Percentiles rank a stretch among this genome's conserved stretches.
These are phyloP conservation scores for Ophidiomyces ophidiicola DNA, from an alignment of 2,329 filamentous ascomycete species.

Conservation along the genomic window DNA sequence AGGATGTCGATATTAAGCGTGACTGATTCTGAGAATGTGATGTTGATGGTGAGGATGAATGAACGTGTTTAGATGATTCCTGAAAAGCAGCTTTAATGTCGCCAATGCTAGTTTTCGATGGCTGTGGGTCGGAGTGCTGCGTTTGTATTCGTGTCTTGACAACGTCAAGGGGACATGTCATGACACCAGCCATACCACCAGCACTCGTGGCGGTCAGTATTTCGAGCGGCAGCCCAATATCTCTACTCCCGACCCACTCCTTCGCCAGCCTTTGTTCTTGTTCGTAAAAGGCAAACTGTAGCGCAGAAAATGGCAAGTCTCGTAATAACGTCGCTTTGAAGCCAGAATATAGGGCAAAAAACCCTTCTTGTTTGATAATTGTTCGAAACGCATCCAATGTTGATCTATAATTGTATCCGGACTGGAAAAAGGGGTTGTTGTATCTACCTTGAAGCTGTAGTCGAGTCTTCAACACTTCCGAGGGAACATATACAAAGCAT, in stretches of 20 bases:
- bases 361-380: constrained; percentile 70
- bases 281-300: constrained; percentile 98
- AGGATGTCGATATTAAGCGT: constrained; percentile 76
- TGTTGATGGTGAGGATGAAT: constrained; percentile 18
- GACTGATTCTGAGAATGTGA: constrained; percentile 39
- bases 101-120: constrained; percentile 16
- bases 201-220: constrained; percentile 80
- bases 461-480: constrained; percentile 94
- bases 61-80: constrained; percentile 20
- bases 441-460: constrained; percentile 87
- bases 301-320: constrained; percentile 85
- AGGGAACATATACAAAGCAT: constrained; percentile 87
- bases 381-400: constrained; percentile 74
- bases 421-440: constrained; percentile 88
- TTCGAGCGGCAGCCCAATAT: constrained; percentile 76
- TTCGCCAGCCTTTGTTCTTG: constrained; percentile 77
- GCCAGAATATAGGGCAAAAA: constrained; percentile 82
- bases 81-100: constrained; percentile 5
- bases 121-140: constrained; percentile 48
- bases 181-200: constrained; percentile 80
- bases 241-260: constrained; percentile 61
- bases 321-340: constrained; percentile 92
- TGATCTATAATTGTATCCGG: constrained; percentile 89
- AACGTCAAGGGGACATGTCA: constrained; percentile 92
- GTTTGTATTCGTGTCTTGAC: constrained; percentile 96